These are phyloP conservation scores for Ustilago tritici DNA, from an alignment of 1,284 basidiomycete species.

Conservation along the genomic window DNA sequence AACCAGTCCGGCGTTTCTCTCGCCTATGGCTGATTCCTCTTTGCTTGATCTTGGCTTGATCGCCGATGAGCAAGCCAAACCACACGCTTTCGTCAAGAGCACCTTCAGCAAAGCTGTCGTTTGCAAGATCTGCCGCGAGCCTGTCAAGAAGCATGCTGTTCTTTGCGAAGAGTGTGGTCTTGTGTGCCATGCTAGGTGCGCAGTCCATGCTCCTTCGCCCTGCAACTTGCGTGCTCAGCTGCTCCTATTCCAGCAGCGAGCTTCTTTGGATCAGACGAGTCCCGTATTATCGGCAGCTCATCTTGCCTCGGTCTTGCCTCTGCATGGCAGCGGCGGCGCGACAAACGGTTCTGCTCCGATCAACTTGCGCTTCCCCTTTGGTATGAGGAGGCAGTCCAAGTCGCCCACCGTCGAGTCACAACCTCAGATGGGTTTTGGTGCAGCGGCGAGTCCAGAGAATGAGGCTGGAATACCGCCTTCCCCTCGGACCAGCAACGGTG, in stretches of 20 bases:
- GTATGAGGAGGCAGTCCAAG: slow-evolving; percentile 45
- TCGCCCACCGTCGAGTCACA: slow-evolving; percentile 26
- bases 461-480: slow-evolving; percentile 19
- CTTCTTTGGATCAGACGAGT: slow-evolving; percentile 48
- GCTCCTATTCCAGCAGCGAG: slow-evolving; percentile 55
- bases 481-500: slow-evolving; percentile 10
- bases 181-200: slow-evolving; percentile 86
- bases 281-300: slow-evolving; percentile 36
- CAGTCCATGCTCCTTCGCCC: slow-evolving; percentile 78
- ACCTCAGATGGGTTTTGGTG: slow-evolving; percentile 10
- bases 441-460: slow-evolving; percentile 19
- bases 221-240: slow-evolving; percentile 82
- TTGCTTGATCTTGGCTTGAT: slow-evolving; percentile 45
- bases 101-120: slow-evolving; percentile 90
- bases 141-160: slow-evolving; percentile 86
- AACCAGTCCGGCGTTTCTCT: slow-evolving; percentile 17
- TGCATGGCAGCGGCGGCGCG: slow-evolving; percentile 15
- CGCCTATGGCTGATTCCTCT: slow-evolving; percentile 42
- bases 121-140: slow-evolving; percentile 84
- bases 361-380: slow-evolving; percentile 57
- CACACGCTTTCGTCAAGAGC: slow-evolving; percentile 87
- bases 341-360: slow-evolving; percentile 19
- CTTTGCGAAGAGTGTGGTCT: slow-evolving; percentile 89
- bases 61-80: slow-evolving; percentile 49
- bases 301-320: slow-evolving; percentile 19